Evolutionary conservation across 2,329 filamentous ascomycete species (phyloP).

Genomic region (Sclerotinia minor): DNA sequence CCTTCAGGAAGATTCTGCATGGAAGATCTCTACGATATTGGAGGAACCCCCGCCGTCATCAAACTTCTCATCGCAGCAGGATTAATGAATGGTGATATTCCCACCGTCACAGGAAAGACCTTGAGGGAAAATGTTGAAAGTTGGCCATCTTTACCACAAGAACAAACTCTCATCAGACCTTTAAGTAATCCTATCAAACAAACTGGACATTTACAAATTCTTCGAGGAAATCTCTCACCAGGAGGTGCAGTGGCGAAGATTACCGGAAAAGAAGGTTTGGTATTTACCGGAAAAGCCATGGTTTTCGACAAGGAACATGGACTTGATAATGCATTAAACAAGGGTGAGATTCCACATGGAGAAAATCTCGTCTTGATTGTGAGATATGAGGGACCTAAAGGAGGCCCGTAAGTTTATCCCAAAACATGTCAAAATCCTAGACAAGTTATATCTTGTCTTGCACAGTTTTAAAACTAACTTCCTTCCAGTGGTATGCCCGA

Average conservation of each 20-base stretch:
- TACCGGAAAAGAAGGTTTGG: constrained; percentile 87
- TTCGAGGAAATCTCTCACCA: constrained; percentile 84
- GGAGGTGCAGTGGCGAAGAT: constrained; percentile 93
- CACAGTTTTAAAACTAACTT: background rate
- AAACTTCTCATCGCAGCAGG: constrained; percentile 78
- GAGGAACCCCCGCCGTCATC: constrained; percentile 81
- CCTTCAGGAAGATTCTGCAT: constrained; percentile 84
- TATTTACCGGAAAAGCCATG: constrained; percentile 75
- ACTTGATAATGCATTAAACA: constrained; percentile 72
- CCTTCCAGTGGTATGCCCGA: constrained; percentile 78
- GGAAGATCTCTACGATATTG: constrained; percentile 83
- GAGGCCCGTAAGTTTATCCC: constrained; percentile 58
- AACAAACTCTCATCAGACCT: constrained; percentile 80
- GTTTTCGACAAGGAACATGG: constrained; percentile 86
- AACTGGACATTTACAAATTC: constrained; percentile 84
- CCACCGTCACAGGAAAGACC: constrained; percentile 81
- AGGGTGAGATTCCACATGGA: constrained; percentile 65
- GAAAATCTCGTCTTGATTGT: constrained; percentile 89
- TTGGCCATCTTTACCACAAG: constrained; percentile 74
- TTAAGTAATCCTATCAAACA: constrained; percentile 75
- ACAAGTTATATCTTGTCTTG: no score
- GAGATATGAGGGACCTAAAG: constrained; percentile 90
- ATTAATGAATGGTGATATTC: constrained; percentile 74
- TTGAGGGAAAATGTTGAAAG: constrained; percentile 77
- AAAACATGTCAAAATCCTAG: no score